These are phyloP conservation scores for Kuraishia ogatae DNA, from an alignment of 805 yeast species.

Conservation along the genomic window DNA sequence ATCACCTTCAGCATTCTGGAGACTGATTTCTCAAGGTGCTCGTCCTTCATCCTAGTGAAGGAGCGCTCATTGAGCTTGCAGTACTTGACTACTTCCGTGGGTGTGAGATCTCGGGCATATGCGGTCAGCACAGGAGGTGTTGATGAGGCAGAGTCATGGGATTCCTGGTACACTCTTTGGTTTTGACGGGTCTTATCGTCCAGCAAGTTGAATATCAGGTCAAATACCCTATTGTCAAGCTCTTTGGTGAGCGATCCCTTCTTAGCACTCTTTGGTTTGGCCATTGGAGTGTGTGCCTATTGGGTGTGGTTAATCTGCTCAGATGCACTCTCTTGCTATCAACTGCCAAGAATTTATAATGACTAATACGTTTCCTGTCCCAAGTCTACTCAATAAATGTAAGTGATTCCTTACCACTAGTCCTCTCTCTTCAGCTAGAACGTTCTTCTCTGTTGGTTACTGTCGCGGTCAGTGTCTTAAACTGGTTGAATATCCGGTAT, in stretches of 20 bases:
- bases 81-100: slow-evolving; percentile 43
- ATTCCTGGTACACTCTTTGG: slow-evolving; percentile 20
- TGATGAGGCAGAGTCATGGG: slow-evolving; percentile 24
- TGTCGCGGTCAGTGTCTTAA: too few species aligned
- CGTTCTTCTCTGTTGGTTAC: too few species aligned
- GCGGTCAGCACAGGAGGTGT: slow-evolving; percentile 32
- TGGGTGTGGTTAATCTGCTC: too few species aligned
- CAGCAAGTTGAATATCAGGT: slow-evolving; percentile 44
- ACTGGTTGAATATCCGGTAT: too few species aligned
- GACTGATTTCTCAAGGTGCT: slow-evolving; percentile 52
- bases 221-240: slow-evolving; percentile 50
- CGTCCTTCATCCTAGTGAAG: slow-evolving; percentile 61
- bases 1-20: slow-evolving; percentile 19
- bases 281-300: slow-evolving; percentile 11
- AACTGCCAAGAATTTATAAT: too few species aligned
- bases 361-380: background rate
- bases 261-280: slow-evolving; percentile 11
- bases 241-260: slow-evolving; percentile 19
- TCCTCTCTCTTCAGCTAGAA: too few species aligned
- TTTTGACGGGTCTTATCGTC: slow-evolving; percentile 49
- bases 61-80: slow-evolving; percentile 60
- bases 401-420: too few species aligned
- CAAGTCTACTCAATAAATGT: too few species aligned
- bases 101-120: slow-evolving; percentile 50
- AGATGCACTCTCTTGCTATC: too few species aligned